These are phyloP conservation scores for Wickerhamomyces kurtzmanii DNA, from an alignment of 805 yeast species.

Conservation along the genomic window DNA sequence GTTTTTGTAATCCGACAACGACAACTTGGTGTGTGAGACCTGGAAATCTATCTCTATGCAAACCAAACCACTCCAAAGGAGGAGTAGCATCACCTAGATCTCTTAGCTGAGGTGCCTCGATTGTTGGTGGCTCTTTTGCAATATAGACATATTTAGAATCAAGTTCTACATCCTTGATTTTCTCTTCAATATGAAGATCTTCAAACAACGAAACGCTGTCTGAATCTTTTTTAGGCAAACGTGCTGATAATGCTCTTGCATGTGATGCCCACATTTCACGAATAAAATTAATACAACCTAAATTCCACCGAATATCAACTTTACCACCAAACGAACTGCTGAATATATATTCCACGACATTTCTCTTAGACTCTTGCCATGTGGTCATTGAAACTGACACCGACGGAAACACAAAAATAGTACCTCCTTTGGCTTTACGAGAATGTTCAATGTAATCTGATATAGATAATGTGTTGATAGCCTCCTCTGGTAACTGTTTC, in stretches of 20 bases:
- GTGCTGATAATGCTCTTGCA: constrained; percentile 57
- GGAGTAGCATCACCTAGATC: constrained; percentile 97
- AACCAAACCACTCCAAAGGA: constrained; percentile 96
- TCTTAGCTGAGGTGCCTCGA: constrained; percentile 81
- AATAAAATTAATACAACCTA: constrained; percentile 84
- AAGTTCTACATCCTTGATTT: constrained; percentile 36
- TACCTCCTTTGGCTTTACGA: constrained; percentile 62
- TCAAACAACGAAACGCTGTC: constrained; percentile 15
- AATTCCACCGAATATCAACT: constrained; percentile 88
- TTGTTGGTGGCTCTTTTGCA: constrained; percentile 66
- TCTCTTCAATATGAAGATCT: constrained; percentile 26
- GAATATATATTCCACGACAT: constrained; percentile 56
- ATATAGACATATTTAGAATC: constrained; percentile 43
- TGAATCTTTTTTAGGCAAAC: constrained; percentile 29
- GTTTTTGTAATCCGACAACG: constrained; percentile 61
- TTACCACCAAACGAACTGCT: constrained; percentile 77
- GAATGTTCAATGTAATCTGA: constrained; percentile 48
- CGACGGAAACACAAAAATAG: constrained; percentile 72
- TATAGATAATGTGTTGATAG: constrained; percentile 33
- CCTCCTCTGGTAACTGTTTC: constrained; percentile 39
- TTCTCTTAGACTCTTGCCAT: constrained; percentile 43
- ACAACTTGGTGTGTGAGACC: constrained; percentile 75
- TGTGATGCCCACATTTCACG: constrained; percentile 91
- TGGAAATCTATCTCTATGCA: constrained; percentile 81
- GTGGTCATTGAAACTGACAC: constrained; percentile 69